phyloP scores from a whole-genome alignment of 2,329 filamentous ascomycete genomes.

The Phaeosphaeriaceae sp. region DNA sequence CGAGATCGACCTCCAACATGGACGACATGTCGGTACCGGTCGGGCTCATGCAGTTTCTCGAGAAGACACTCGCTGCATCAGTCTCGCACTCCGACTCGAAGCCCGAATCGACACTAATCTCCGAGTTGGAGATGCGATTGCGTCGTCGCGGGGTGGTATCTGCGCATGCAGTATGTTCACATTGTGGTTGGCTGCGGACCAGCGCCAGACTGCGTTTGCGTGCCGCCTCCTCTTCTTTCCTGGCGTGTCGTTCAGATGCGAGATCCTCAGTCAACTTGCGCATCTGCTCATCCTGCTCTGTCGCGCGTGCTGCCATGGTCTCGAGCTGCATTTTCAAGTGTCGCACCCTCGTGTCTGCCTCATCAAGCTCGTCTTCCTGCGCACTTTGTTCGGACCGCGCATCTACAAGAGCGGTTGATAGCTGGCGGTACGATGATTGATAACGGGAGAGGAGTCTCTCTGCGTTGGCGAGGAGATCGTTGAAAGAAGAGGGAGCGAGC shows the following conservation, averaged over 20 bases:
- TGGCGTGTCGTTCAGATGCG: conserved; percentile 40
- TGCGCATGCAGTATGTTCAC: conserved; percentile 26
- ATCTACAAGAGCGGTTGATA: conserved; percentile 55
- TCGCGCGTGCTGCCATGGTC: conserved; percentile 63
- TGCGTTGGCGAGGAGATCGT: conserved; percentile 65
- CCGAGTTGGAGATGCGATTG: conserved; percentile 46
- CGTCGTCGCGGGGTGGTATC: conserved; percentile 28
- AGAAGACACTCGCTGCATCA: conserved; percentile 52
- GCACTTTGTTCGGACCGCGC: conserved; percentile 63
- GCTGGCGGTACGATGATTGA: conserved; percentile 63
- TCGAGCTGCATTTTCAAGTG: conserved; percentile 69
- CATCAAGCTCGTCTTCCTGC: conserved; percentile 68
- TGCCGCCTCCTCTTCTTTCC: conserved; percentile 46
- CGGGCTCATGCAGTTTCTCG: conserved; percentile 49
- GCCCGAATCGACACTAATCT: conserved; percentile 61
- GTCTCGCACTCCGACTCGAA: conserved; percentile 67
- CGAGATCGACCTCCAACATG: conserved; percentile 40
- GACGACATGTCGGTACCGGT: conserved; percentile 45
- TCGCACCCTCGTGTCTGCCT: conserved; percentile 64
- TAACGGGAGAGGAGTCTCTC: conserved; percentile 63
- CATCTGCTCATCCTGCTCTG: conserved; percentile 66
- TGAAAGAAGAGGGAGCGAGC: conserved; percentile 62
- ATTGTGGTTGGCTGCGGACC: conserved; percentile 27
- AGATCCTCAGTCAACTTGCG: conserved; percentile 43
- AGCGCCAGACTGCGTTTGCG: conserved; percentile 41